Evolutionary conservation across 2,329 filamentous ascomycete species (phyloP).

Genomic region (Colletotrichum navitas): DNA sequence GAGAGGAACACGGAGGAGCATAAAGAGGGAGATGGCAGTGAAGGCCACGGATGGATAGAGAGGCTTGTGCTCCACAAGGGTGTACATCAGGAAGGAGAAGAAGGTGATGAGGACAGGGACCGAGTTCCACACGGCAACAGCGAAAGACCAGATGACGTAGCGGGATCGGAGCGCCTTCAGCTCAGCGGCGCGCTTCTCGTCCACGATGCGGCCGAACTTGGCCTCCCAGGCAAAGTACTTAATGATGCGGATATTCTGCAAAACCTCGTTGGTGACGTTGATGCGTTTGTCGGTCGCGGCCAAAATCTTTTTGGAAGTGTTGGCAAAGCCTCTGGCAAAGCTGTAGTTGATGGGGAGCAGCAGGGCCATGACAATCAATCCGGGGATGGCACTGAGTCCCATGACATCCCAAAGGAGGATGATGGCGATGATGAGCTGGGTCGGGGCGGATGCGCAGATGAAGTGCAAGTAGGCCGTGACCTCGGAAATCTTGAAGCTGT

Average conservation of each 20-base stretch:
- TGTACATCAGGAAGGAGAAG: slow-evolving; percentile 95
- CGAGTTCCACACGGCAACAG: slow-evolving; percentile 96
- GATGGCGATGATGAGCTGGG: slow-evolving; percentile 86
- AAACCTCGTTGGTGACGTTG: slow-evolving; percentile 94
- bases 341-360: slow-evolving; percentile 91
- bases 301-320: slow-evolving; percentile 91
- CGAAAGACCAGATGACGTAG: slow-evolving; percentile 91
- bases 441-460: slow-evolving; percentile 90
- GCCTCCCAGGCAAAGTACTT: slow-evolving; percentile 99
- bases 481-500: slow-evolving; percentile 98
- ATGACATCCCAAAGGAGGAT: slow-evolving; percentile 89
- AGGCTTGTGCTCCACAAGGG: slow-evolving; percentile 87
- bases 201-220: slow-evolving; percentile 86
- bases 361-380: slow-evolving; percentile 89
- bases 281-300: slow-evolving; percentile 95
- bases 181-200: slow-evolving; percentile 87
- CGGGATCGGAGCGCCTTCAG: slow-evolving; percentile 82
- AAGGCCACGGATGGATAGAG: slow-evolving; percentile 94
- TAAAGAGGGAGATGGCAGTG: slow-evolving; percentile 95
- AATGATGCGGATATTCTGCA: slow-evolving; percentile 98
- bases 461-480: slow-evolving; percentile 96
- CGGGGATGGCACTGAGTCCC: slow-evolving; percentile 92
- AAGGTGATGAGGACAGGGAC: slow-evolving; percentile 96
- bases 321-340: slow-evolving; percentile 87
- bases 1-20: slow-evolving; percentile 89